Percentiles rank a stretch among this genome's conserved stretches.
Conservation (phyloP, 2,329 filamentous ascomycete species). For the Sordariomycetes sp. region DNA sequence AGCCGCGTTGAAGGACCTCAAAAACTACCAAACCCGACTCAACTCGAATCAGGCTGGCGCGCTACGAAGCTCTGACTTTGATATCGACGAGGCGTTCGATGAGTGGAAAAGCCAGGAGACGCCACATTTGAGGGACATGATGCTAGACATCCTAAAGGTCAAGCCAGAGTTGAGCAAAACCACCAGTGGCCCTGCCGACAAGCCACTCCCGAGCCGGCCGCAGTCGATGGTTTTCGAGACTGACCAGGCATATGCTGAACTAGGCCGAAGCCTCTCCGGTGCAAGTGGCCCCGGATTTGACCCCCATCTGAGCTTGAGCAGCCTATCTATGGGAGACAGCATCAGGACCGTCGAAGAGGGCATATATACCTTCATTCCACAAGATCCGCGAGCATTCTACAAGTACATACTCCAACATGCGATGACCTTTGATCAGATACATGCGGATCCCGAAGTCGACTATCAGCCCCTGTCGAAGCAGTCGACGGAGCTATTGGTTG, state of each 20-base stretch:
- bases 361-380: slow-evolving; percentile 82
- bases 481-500: slow-evolving; percentile 73
- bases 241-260: slow-evolving; percentile 42
- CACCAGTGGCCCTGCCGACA: slow-evolving; percentile 50
- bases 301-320: slow-evolving; percentile 57
- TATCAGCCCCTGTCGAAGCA: slow-evolving; percentile 59
- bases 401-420: slow-evolving; percentile 73
- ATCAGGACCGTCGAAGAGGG: slow-evolving; percentile 50
- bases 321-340: slow-evolving; percentile 52
- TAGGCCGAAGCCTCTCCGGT: slow-evolving; percentile 41
- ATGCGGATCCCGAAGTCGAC: slow-evolving; percentile 40
- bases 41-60: slow-evolving; percentile 72
- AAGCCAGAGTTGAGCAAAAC: slow-evolving; percentile 79
- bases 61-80: slow-evolving; percentile 77
- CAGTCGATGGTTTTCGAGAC: slow-evolving; percentile 34
- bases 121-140: slow-evolving; percentile 83
- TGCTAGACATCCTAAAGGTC: slow-evolving; percentile 79
- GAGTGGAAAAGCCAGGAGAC: slow-evolving; percentile 87
- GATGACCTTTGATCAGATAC: slow-evolving; percentile 54
- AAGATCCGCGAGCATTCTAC: slow-evolving; percentile 75
- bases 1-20: slow-evolving; percentile 82
- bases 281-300: slow-evolving; percentile 43
- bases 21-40: slow-evolving; percentile 83
- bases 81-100: slow-evolving; percentile 78
- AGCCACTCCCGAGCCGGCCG: slow-evolving; percentile 42